A percentile compares a stretch with the other conserved stretches of the same genome.
phyloP scores from a whole-genome alignment of 1,139 yeast genomes.

The Casaregolazyma lundiana region DNA sequence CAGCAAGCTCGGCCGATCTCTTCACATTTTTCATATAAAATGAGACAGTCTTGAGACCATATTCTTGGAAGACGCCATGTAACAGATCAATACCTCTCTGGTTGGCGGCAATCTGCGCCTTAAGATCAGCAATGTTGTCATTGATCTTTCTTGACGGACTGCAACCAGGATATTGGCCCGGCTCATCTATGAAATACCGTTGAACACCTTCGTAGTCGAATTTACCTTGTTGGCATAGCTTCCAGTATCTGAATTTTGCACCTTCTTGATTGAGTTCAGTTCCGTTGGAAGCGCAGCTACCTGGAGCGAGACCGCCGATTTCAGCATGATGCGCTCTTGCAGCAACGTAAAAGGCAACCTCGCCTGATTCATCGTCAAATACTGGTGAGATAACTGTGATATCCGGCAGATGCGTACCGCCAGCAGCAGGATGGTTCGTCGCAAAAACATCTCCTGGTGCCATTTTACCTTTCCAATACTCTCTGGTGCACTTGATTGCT shows the following conservation, averaged over 20 bases:
- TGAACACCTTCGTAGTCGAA: constrained; percentile 41
- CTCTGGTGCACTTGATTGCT: constrained; percentile 58
- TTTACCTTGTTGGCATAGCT: constrained; percentile 40
- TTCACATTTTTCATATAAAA: constrained; percentile 45
- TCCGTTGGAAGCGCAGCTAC: constrained; percentile 44
- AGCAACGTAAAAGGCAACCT: constrained; percentile 43
- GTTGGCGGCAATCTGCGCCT: constrained; percentile 48
- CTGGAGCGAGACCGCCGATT: constrained; percentile 46
- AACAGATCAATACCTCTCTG: constrained; percentile 44
- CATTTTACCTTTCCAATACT: constrained; percentile 51
- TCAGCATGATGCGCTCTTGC: constrained; percentile 49
- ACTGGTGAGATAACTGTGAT: constrained; percentile 59
- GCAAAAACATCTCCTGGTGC: constrained; percentile 64
- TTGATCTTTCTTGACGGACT: constrained; percentile 44
- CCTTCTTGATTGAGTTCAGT: constrained; percentile 46
- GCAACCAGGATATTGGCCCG: constrained; percentile 40
- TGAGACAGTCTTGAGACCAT: constrained; percentile 39
- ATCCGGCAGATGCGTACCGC: constrained; percentile 73
- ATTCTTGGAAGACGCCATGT: constrained; percentile 39
- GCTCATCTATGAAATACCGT: constrained; percentile 36
- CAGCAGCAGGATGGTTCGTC: constrained; percentile 65
- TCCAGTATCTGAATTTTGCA: constrained; percentile 42
- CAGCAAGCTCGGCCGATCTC: constrained; percentile 43
- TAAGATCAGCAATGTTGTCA: constrained; percentile 45
- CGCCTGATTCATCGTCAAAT: constrained; percentile 39